Evolutionary conservation across 805 yeast genomes (phyloP).

Genomic region (Candida taoyuanica): DNA sequence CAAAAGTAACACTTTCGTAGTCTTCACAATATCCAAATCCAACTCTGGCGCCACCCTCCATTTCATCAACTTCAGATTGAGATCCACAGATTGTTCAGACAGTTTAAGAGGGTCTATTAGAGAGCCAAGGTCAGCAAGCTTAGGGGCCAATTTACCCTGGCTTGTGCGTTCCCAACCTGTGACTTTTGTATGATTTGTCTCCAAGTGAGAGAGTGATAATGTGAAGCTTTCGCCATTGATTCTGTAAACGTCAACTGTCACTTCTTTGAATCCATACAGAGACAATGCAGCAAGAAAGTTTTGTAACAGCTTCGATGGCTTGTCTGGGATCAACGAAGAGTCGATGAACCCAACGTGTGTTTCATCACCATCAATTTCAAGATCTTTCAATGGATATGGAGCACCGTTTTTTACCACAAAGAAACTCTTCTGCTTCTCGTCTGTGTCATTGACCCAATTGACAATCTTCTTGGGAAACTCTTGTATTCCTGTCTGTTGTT

Average conservation of each 20-base stretch:
- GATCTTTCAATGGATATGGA: conserved; percentile 13
- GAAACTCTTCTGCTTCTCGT: conserved; percentile 24
- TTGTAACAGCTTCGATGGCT: conserved; percentile 51
- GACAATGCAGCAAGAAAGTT: conserved; percentile 51
- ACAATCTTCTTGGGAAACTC: conserved; percentile 11
- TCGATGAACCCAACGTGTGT: conserved; percentile 36
- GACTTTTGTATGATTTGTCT: conserved; percentile 30
- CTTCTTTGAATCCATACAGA: conserved; percentile 30
- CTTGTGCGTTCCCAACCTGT: conserved; percentile 91
- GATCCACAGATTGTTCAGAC: conserved; percentile 88
- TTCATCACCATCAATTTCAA: conserved; percentile 12
- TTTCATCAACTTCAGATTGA: conserved; percentile 88
- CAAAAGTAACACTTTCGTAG: conserved; percentile 64
- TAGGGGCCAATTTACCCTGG: conserved; percentile 72
- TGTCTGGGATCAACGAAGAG: conserved; percentile 29
- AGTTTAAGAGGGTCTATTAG: conserved; percentile 76
- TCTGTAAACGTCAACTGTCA: conserved; percentile 39
- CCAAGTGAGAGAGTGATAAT: conserved; percentile 20
- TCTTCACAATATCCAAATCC: conserved; percentile 59
- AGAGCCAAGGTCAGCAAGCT: conserved; percentile 75
- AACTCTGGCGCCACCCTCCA: conserved; percentile 91
- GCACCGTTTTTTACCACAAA: conserved; percentile 23
- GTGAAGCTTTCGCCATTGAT: conserved; percentile 30
- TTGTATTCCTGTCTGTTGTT: conserved; percentile 4
- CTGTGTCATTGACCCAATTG: conserved; percentile 13